Evolutionary conservation across 1,284 basidiomycete species (phyloP).

Genomic region (Apiotrichum sp.): DNA sequence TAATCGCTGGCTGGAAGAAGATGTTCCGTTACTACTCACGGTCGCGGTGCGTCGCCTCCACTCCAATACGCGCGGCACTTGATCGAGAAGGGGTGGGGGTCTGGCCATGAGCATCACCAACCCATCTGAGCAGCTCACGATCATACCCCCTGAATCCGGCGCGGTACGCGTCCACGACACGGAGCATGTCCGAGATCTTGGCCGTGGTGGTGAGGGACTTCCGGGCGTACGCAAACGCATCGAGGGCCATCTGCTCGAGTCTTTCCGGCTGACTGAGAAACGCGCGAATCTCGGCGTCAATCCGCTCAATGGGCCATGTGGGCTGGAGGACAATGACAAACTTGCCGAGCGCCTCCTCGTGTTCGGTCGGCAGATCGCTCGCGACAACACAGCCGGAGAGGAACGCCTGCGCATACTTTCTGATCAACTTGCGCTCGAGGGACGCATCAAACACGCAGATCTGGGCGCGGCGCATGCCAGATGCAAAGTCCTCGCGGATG

Average conservation of each 20-base stretch:
- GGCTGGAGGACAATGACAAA: slow-evolving; percentile 40
- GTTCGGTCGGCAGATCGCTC: slow-evolving; percentile 44
- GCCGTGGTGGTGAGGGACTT: slow-evolving; percentile 38
- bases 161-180: slow-evolving; percentile 36
- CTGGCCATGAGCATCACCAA: slow-evolving; percentile 10
- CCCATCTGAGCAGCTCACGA: slow-evolving; percentile 21
- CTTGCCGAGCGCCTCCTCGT: slow-evolving; percentile 33
- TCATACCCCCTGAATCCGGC: slow-evolving; percentile 39
- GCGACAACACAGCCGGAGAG: slow-evolving; percentile 44
- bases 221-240: slow-evolving; percentile 41
- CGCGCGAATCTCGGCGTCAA: slow-evolving; percentile 29
- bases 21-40: no score
- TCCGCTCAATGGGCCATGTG: slow-evolving; percentile 36
- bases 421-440: slow-evolving; percentile 45
- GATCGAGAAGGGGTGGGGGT: slow-evolving; percentile 37
- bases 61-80: slow-evolving; percentile 40
- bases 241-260: slow-evolving; percentile 40
- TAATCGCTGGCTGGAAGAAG: no score
- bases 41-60: slow-evolving; percentile 20
- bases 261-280: slow-evolving; percentile 32
- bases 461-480: slow-evolving; percentile 38
- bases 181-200: slow-evolving; percentile 35
- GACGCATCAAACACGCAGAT: slow-evolving; percentile 47
- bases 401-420: slow-evolving; percentile 46
- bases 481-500: slow-evolving; percentile 41